Base-by-base conservation (phyloP, 371 early-diverging fungal species). In the Mucor racemosus region DNA sequence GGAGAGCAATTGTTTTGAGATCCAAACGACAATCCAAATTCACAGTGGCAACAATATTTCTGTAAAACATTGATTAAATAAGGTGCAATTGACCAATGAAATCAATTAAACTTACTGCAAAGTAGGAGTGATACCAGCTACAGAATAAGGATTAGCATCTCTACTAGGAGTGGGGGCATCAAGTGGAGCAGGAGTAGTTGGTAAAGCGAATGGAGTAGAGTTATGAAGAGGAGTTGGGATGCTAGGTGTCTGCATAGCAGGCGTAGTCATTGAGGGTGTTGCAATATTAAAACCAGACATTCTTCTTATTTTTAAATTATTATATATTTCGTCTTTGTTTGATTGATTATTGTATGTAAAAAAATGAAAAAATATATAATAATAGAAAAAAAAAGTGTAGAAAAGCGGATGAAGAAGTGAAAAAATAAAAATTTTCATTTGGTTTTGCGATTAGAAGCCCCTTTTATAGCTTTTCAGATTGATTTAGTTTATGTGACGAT, bases 21-120 rank as follows among this genome's bases (percentile, higher is more conserved):
- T 99, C 99, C 69, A 99, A 90, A 65, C 97, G 92, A 87, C 98
- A 97, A 79, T 99, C 99, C 75, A 99, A 86, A 83, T 99, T 99
- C 71, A 99, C 99, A 21, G 99, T 99, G 33, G 99, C 99, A 33
- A 99, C 99, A 72, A 99, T 99, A 80, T 99, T 99, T 85, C 90
- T 89, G 42, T 71, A 54, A 33, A 21, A 21, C 42, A 39, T 15
- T 34, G 34, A n/a, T 54, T 50, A 62, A n/a, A 38, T 58, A 8
- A 40, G 36, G 17, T 48, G 48, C 10, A 14, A 42, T 17, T 19
- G 17, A 19, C 7, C 3, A 5, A 33, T 17, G n/a, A 56, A 19
- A 13, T 13, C 58, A 39, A 54, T 33, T 26, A 10, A 54, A 87
- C 91, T 89, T 91, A 92, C 93, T 94, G 94, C 74, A 94, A 77